These are phyloP conservation scores for Cladosporium austrohemisphaericum DNA, from an alignment of 2,329 filamentous ascomycete species.

Conservation along the genomic window DNA sequence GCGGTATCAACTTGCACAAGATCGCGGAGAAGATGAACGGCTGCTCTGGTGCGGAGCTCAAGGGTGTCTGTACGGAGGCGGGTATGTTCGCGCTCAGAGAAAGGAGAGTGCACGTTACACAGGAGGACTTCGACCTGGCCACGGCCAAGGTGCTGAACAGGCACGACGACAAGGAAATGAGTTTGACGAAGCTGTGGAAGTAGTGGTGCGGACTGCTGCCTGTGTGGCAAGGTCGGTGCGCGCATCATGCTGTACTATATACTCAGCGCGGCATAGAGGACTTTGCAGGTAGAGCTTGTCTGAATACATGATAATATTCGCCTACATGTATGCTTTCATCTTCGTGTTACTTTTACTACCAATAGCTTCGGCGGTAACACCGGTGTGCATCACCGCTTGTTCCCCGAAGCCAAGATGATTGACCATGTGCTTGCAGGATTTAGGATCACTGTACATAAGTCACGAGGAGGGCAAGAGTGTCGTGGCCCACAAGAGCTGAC, in stretches of 20 bases:
- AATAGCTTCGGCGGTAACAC: neutral
- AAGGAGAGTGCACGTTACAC: conserved; percentile 93
- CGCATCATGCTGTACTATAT: conserved; percentile 11
- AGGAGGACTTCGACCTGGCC: conserved; percentile 97
- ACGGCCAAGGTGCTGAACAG: conserved; percentile 99
- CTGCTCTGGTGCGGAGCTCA: conserved; percentile 93
- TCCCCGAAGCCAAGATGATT: neutral
- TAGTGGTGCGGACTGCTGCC: conserved; percentile 32
- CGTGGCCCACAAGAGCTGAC: neutral
- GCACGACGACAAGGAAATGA: conserved; percentile 97
- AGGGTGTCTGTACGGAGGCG: conserved; percentile 97
- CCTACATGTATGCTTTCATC: neutral
- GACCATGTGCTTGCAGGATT: too few species aligned
- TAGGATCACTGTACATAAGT: too few species aligned
- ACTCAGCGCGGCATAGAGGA: neutral
- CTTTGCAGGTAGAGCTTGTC: neutral
- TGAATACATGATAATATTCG: conserved; percentile 4
- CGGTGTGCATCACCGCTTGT: neutral
- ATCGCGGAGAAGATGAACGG: conserved; percentile 99
- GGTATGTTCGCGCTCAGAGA: conserved; percentile 98
- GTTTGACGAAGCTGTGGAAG: conserved; percentile 83
- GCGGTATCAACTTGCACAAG: conserved; percentile 96
- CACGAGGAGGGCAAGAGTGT: neutral
- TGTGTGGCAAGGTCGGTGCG: neutral
- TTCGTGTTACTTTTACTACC: neutral